These are phyloP conservation scores for Nidularia sp. DNA, from an alignment of 768 basidiomycete species.

Conservation along the genomic window DNA sequence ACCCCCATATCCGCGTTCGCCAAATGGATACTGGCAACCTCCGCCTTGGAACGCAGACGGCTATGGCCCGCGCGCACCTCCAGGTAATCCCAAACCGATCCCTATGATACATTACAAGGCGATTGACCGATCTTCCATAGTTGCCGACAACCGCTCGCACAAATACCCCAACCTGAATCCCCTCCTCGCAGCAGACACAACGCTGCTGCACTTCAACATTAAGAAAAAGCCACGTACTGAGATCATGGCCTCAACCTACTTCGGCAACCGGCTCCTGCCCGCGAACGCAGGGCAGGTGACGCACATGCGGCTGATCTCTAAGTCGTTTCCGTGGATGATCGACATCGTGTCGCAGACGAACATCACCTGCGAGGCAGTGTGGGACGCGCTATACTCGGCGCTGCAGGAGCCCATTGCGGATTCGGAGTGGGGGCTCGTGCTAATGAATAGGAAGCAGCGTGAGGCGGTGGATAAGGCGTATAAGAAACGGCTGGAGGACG, in stretches of 20 bases:
- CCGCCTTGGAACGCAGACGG: background rate
- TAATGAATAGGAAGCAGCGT: constrained; percentile 34
- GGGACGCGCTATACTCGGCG: constrained; percentile 44
- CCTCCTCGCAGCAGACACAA: constrained; percentile 47
- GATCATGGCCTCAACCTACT: constrained; percentile 38
- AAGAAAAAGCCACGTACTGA: constrained; percentile 35
- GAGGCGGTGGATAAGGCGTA: constrained; percentile 46
- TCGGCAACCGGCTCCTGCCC: constrained; percentile 26
- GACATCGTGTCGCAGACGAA: constrained; percentile 40
- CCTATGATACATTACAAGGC: background rate
- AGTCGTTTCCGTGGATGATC: constrained; percentile 63
- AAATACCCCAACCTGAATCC: constrained; percentile 53
- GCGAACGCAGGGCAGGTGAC: constrained; percentile 32
- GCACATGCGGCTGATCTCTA: constrained; percentile 52
- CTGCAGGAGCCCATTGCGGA: constrained; percentile 55
- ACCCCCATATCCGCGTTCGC: background rate
- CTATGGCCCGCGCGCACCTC: background rate
- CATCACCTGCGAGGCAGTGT: constrained; percentile 50
- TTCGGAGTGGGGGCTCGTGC: constrained; percentile 64
- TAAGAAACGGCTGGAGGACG: constrained; percentile 38
- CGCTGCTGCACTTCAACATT: constrained; percentile 46
- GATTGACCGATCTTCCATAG: background rate
- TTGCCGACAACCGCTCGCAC: constrained; percentile 11
- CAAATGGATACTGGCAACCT: background rate
- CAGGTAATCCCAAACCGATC: background rate